Conservation (phyloP, 805 yeast species). For the Candida gorgasii region DNA sequence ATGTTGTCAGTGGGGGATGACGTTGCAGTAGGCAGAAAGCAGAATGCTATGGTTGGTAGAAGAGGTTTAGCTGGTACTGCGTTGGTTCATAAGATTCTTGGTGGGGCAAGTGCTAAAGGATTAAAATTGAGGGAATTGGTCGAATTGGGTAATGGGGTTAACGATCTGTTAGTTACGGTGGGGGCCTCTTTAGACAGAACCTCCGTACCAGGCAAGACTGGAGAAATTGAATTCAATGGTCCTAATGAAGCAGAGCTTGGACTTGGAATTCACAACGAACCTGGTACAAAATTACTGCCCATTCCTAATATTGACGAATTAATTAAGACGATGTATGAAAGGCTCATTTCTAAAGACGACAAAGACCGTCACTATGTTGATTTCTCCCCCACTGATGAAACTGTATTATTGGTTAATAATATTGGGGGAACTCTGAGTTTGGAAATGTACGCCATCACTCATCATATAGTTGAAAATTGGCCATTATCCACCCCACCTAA, state of each 20-base stretch:
- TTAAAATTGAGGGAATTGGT: constrained; percentile 50
- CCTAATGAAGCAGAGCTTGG: constrained; percentile 82
- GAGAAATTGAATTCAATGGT: constrained; percentile 46
- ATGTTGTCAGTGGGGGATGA: constrained; percentile 85
- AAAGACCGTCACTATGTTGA: constrained; percentile 79
- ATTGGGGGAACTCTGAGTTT: constrained; percentile 87
- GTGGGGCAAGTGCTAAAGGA: constrained; percentile 56
- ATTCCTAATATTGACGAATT: constrained; percentile 72
- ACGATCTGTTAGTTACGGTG: constrained; percentile 72
- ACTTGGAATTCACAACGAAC: constrained; percentile 95
- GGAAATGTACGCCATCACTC: constrained; percentile 72
- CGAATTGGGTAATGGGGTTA: constrained; percentile 59
- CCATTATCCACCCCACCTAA: constrained; percentile 60
- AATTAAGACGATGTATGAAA: constrained; percentile 55
- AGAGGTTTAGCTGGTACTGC: constrained; percentile 93
- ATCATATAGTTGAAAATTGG: constrained; percentile 55
- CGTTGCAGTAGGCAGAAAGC: constrained; percentile 88
- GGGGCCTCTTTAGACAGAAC: constrained; percentile 91
- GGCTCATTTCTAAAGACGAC: constrained; percentile 63
- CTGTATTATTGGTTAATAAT: constrained; percentile 74
- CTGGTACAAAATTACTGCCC: constrained; percentile 66
- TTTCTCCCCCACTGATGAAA: constrained; percentile 63
- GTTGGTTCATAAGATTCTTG: constrained; percentile 80
- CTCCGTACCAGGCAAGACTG: constrained; percentile 75
- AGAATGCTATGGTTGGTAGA: constrained; percentile 90